phyloP scores from a whole-genome alignment of 352 stramenopile genomes.

The Globisporangium uncinulatum region DNA sequence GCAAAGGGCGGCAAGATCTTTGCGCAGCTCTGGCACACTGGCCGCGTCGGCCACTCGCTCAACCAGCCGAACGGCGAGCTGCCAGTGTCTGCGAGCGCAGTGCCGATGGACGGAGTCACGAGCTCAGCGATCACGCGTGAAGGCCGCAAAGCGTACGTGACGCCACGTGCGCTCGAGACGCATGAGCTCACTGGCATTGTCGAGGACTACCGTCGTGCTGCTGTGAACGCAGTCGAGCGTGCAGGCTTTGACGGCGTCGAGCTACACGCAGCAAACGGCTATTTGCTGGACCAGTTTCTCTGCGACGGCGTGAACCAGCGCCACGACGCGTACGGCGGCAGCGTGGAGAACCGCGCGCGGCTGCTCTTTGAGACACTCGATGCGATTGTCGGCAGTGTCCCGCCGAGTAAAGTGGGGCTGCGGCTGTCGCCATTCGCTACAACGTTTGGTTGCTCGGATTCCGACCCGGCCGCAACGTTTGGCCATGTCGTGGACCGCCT shows the following conservation, averaged over 20 bases:
- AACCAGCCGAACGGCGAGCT: slow-evolving; percentile 47
- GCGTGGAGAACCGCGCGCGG: slow-evolving; percentile 51
- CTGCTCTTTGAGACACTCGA: slow-evolving; percentile 57
- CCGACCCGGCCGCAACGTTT: slow-evolving; percentile 20
- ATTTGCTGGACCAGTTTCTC: slow-evolving; percentile 84
- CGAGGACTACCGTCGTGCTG: slow-evolving; percentile 47
- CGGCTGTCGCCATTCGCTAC: slow-evolving; percentile 13
- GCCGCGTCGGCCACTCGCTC: slow-evolving; percentile 53
- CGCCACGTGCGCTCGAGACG: slow-evolving; percentile 41
- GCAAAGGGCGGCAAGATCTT: slow-evolving; percentile 71
- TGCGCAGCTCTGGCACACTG: slow-evolving; percentile 83
- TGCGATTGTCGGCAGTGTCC: background rate
- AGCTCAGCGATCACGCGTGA: slow-evolving; percentile 19
- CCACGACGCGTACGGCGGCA: slow-evolving; percentile 67
- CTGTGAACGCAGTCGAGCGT: slow-evolving; percentile 28
- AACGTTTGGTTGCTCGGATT: slow-evolving; percentile 19
- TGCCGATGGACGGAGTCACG: slow-evolving; percentile 12
- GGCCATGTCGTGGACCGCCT: slow-evolving; percentile 10
- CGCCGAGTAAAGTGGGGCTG: slow-evolving; percentile 1
- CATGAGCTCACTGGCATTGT: slow-evolving; percentile 60
- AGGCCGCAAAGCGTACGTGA: slow-evolving; percentile 23
- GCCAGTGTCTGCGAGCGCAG: slow-evolving; percentile 38
- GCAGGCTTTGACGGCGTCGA: slow-evolving; percentile 88
- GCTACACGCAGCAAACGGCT: slow-evolving; percentile 82
- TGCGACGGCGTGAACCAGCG: slow-evolving; percentile 49